phyloP scores from a whole-genome alignment of 345 rosid species.

The Aethionema arabicum region DNA sequence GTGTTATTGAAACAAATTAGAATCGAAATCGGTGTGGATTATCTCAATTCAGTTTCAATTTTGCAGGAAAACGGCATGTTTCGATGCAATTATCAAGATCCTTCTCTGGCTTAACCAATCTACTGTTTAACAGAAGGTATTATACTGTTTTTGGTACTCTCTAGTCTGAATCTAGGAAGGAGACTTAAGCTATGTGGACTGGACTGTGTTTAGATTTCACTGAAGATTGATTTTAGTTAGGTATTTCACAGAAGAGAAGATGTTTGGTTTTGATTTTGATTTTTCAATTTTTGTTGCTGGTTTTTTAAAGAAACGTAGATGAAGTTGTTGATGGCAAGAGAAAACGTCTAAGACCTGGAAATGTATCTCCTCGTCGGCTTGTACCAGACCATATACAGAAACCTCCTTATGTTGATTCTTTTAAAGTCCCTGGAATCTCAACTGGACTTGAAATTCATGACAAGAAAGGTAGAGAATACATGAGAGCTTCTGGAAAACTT shows the following conservation, averaged over 20 bases:
- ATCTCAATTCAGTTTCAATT: not conserved
- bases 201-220: not conserved
- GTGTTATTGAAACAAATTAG: not conserved
- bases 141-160: not conserved
- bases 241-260: not conserved
- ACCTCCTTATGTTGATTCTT: slow-evolving; percentile 69
- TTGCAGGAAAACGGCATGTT: slow-evolving; percentile 54
- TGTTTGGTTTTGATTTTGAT: not conserved
- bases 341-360: slow-evolving; percentile 65
- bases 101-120: slow-evolving; percentile 59
- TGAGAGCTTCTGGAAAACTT: slow-evolving; percentile 91
- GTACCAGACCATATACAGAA: slow-evolving; percentile 66
- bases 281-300: not conserved
- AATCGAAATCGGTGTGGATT: not conserved
- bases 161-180: not conserved
- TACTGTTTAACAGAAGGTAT: slow-evolving; percentile 79
- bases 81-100: slow-evolving; percentile 66
- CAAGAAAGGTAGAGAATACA: slow-evolving; percentile 66
- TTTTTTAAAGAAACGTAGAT: slow-evolving; percentile 45
- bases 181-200: not conserved
- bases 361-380: slow-evolving; percentile 64
- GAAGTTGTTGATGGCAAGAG: slow-evolving; percentile 48
- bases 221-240: not conserved
- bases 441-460: slow-evolving; percentile 78
- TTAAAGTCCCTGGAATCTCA: slow-evolving; percentile 59